These are phyloP conservation scores for Lactarius psammicola DNA, from an alignment of 768 basidiomycete genomes.

Conservation along the genomic window DNA sequence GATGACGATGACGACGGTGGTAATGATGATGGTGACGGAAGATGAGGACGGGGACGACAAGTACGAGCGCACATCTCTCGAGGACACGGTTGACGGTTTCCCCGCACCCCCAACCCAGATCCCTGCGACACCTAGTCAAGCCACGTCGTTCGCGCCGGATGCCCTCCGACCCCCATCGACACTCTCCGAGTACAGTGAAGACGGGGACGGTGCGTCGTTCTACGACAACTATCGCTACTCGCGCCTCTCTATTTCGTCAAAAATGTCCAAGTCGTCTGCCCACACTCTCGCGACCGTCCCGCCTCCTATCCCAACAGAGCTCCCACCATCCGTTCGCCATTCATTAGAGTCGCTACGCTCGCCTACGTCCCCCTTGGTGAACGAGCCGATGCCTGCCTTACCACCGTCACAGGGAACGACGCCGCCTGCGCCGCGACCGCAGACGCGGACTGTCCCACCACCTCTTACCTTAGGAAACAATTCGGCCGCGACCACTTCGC, in stretches of 20 bases:
- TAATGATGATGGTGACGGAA: constrained; percentile 25
- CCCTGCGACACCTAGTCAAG: constrained; percentile 14
- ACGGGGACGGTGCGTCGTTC: constrained; percentile 70
- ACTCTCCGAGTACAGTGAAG: constrained; percentile 35
- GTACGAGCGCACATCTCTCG: constrained; percentile 20
- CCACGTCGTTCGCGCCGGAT: constrained; percentile 3
- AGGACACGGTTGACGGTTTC: constrained; percentile 28
- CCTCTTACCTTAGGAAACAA: constrained; percentile 1
- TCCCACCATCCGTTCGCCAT: constrained; percentile 18
- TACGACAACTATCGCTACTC: constrained; percentile 82
- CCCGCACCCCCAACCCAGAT: constrained; percentile 25
- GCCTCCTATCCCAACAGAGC: constrained; percentile 36
- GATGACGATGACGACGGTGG: constrained; percentile 30
- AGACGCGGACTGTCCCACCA: constrained; percentile 8
- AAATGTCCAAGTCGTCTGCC: constrained; percentile 41
- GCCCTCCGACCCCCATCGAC: constrained; percentile 13
- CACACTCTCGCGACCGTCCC: constrained; percentile 30
- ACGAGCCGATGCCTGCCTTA: background rate
- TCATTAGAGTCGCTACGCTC: constrained; percentile 20
- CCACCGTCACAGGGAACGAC: too few species aligned
- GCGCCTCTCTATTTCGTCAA: constrained; percentile 51
- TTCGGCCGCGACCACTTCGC: constrained; percentile 30
- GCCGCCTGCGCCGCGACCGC: background rate
- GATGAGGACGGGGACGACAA: constrained; percentile 21
- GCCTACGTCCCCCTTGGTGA: background rate